A percentile compares a stretch with the other conserved stretches of the same genome.
These are phyloP conservation scores for Fusarium foetens DNA, from an alignment of 2,329 filamentous ascomycete species.

Conservation along the genomic window DNA sequence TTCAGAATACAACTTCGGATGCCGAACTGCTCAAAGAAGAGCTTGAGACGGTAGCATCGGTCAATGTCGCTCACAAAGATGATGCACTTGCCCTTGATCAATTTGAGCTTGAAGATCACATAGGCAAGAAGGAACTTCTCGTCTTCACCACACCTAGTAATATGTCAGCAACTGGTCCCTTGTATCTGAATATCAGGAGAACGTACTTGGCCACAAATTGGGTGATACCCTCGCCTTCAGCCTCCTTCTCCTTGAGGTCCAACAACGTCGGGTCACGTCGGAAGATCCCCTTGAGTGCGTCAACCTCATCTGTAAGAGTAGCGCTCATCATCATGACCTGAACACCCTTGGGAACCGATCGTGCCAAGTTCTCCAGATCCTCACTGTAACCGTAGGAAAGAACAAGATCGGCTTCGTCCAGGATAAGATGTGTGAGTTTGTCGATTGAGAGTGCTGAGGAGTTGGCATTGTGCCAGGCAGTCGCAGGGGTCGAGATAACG, in stretches of 20 bases:
- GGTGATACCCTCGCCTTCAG: constrained; percentile 78
- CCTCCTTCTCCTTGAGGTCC: constrained; percentile 84
- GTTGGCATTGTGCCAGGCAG: constrained; percentile 81
- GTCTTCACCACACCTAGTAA: constrained; percentile 82
- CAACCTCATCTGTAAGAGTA: constrained; percentile 87
- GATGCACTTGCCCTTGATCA: constrained; percentile 89
- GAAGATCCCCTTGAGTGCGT: constrained; percentile 85
- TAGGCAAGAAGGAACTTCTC: constrained; percentile 95
- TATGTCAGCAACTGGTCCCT: constrained; percentile 19
- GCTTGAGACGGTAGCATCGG: constrained; percentile 87
- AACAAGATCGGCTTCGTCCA: constrained; percentile 95
- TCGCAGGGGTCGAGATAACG: constrained; percentile 89
- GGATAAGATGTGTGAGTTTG: constrained; percentile 79
- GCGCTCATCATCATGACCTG: constrained; percentile 96
- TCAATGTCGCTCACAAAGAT: constrained; percentile 84
- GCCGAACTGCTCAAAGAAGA: constrained; percentile 97
- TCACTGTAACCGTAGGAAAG: constrained; percentile 94
- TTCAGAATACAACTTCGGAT: constrained; percentile 94
- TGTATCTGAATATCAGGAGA: neutral
- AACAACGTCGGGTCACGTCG: constrained; percentile 82
- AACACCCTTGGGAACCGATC: constrained; percentile 81
- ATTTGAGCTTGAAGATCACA: constrained; percentile 92
- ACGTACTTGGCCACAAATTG: constrained; percentile 85
- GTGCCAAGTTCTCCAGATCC: constrained; percentile 82
- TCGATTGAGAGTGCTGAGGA: constrained; percentile 72